Percentiles rank a stretch among this genome's conserved stretches.
phyloP scores from a whole-genome alignment of 1,284 basidiomycete genomes.

The Meira miltonrushii region DNA sequence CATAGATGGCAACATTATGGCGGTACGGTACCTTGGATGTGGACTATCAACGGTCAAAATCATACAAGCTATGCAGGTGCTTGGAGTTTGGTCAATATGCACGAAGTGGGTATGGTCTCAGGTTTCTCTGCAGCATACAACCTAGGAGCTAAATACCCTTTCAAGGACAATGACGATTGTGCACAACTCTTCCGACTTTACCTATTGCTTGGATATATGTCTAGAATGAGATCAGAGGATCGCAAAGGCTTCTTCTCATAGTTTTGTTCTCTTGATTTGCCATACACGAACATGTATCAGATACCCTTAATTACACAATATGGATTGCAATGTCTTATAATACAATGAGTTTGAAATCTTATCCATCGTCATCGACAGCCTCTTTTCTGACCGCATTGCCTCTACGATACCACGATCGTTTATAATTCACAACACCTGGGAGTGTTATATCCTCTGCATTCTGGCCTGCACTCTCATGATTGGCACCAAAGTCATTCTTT shows the following conservation, averaged over 20 bases:
- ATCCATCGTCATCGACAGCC: too few species aligned
- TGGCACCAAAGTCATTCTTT: background rate
- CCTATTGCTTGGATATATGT: slow-evolving; percentile 55
- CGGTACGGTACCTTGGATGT: slow-evolving; percentile 61
- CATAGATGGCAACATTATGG: slow-evolving; percentile 63
- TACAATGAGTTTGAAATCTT: too few species aligned
- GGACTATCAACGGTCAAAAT: slow-evolving; percentile 61
- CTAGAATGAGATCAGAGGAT: slow-evolving; percentile 44
- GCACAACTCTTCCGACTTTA: slow-evolving; percentile 58
- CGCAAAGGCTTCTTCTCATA: slow-evolving; percentile 47
- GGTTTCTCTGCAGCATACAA: slow-evolving; percentile 63
- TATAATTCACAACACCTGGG: background rate
- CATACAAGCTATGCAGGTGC: slow-evolving; percentile 54
- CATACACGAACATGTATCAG: too few species aligned
- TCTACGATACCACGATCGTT: background rate
- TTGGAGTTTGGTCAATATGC: slow-evolving; percentile 58
- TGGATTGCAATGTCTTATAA: too few species aligned
- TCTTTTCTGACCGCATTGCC: too few species aligned
- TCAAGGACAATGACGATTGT: slow-evolving; percentile 52
- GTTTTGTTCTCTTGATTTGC: background rate
- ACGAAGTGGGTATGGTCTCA: slow-evolving; percentile 62
- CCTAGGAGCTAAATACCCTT: slow-evolving; percentile 59
- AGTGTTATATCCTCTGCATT: background rate
- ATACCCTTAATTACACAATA: background rate
- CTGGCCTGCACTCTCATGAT: background rate